Evolutionary conservation across 148 eudicot species (phyloP).

Genomic region (Gaultheria prostrata): DNA sequence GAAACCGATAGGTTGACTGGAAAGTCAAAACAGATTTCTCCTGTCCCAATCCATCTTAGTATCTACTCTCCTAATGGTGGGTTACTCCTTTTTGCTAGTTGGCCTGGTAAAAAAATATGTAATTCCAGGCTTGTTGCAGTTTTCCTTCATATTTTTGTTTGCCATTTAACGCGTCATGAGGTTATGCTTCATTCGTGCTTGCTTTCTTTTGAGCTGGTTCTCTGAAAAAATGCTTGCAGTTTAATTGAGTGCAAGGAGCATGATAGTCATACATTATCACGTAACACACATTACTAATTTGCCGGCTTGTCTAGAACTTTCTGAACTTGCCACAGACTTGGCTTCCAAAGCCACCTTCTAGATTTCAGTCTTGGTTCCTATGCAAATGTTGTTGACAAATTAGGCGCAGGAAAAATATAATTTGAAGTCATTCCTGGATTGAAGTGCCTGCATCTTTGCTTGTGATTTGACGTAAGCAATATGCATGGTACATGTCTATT

Average conservation of each 20-base stretch:
- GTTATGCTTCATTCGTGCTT: not conserved
- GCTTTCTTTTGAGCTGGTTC: not conserved
- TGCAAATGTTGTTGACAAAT: not conserved
- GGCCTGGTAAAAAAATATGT: not conserved
- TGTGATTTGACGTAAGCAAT: not conserved
- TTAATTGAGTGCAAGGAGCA: not conserved
- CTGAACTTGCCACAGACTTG: not conserved
- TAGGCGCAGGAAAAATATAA: not conserved
- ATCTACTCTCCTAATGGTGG: slow-evolving; percentile 87
- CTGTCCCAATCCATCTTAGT: slow-evolving; percentile 95
- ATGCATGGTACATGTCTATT: not conserved
- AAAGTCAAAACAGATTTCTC: slow-evolving; percentile 82
- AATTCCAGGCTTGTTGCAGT: not conserved
- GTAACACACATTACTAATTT: not conserved
- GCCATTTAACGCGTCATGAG: not conserved
- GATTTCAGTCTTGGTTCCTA: not conserved
- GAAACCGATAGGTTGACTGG: slow-evolving; percentile 97
- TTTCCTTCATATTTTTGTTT: not conserved
- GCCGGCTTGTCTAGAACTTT: not conserved
- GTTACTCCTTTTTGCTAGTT: not conserved
- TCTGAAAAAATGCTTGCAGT: not conserved
- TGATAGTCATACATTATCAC: not conserved
- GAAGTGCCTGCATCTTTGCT: slow-evolving; percentile 9
- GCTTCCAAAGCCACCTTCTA: not conserved
- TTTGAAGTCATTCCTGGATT: not conserved